These are phyloP conservation scores for Herpetomonas muscarum DNA, from an alignment of 208 protist genomes.

Conservation along the genomic window DNA sequence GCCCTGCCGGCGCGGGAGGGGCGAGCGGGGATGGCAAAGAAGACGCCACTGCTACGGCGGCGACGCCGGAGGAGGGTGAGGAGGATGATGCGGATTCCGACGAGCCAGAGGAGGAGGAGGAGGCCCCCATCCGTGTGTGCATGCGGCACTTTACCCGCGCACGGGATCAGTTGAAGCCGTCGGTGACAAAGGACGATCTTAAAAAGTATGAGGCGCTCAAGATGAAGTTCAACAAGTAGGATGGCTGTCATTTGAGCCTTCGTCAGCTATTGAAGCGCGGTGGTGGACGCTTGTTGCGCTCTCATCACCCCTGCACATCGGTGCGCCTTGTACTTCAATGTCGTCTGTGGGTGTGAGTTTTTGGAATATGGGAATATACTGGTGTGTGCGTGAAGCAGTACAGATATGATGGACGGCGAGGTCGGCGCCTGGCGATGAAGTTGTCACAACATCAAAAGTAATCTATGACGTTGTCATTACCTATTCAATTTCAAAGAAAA, in stretches of 20 bases:
- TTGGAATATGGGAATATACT: no score
- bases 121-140: conserved; percentile 36
- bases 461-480: no score
- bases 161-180: conserved; percentile 73
- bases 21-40: not conserved
- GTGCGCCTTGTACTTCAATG: no score
- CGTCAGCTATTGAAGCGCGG: no score
- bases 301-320: not conserved
- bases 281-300: not conserved
- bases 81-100: conserved; percentile 13
- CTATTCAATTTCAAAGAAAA: no score
- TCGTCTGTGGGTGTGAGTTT: no score
- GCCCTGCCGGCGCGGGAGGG: not conserved
- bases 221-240: conserved; percentile 44
- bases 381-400: no score
- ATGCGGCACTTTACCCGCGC: conserved; percentile 80
- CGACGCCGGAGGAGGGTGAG: not conserved
- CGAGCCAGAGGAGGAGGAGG: not conserved
- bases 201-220: conserved; percentile 68
- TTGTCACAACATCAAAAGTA: no score
- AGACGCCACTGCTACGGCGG: not conserved
- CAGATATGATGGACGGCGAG: no score
- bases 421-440: no score
- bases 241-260: no score
- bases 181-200: conserved; percentile 73